Conservation (phyloP, 1,139 yeast genomes). For the Blastobotrys petasosporus region DNA sequence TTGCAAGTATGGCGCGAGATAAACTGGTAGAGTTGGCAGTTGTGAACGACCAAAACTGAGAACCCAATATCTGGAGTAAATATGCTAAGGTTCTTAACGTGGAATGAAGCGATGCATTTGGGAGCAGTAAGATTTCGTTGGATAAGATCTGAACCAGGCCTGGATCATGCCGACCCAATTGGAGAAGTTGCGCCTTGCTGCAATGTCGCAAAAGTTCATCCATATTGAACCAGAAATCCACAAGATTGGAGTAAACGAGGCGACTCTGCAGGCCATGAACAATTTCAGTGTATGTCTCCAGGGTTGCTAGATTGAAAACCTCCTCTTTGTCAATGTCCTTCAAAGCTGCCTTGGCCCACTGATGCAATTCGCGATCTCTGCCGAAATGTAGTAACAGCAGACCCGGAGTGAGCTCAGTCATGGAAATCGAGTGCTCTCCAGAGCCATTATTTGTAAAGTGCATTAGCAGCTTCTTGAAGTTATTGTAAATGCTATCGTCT, state of each 20-base stretch:
- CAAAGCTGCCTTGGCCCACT: constrained; percentile 25
- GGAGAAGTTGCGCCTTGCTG: not conserved
- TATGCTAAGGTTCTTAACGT: constrained; percentile 7
- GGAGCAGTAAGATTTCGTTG: constrained; percentile 8
- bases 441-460: not conserved
- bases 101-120: constrained; percentile 9
- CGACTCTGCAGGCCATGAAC: constrained; percentile 1
- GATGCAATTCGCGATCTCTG: constrained; percentile 21
- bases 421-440: not conserved
- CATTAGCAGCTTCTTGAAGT: constrained; percentile 5
- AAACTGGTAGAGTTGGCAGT: constrained; percentile 5
- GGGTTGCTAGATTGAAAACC: not conserved
- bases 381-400: constrained; percentile 29
- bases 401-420: constrained; percentile 27
- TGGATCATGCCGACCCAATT: constrained; percentile 3
- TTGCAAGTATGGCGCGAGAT: constrained; percentile 5
- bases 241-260: no score
- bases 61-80: constrained; percentile 2
- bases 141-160: constrained; percentile 5
- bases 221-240: constrained; percentile 11
- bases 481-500: not conserved
- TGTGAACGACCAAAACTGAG: constrained; percentile 8
- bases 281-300: not conserved
- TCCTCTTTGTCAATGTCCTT: constrained; percentile 1
- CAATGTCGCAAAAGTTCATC: constrained; percentile 1